Conservation (phyloP, 495 filamentous ascomycete genomes). For the Penicillium egyptiacum region DNA sequence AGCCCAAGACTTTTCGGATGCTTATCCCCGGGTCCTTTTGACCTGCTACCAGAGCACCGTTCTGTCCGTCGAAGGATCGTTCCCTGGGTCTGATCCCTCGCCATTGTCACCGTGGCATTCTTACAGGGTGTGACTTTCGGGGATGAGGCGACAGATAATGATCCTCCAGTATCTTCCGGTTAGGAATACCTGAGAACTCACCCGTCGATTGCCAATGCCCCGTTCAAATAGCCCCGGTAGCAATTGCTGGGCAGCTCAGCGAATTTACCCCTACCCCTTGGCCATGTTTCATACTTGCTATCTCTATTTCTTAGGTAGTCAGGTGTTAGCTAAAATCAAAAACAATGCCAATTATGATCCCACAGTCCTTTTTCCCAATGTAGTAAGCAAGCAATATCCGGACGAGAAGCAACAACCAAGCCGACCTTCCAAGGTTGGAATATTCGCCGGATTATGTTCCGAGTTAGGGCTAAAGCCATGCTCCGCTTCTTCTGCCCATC, state of each 20-base stretch:
- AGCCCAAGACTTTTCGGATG: slow-evolving; percentile 14
- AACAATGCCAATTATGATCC: slow-evolving; percentile 19
- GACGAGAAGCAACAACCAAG: background rate
- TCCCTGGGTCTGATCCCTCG: slow-evolving; percentile 14
- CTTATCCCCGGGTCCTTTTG: slow-evolving; percentile 11
- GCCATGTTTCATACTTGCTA: slow-evolving; percentile 23
- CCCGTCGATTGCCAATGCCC: slow-evolving; percentile 15
- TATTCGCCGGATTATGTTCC: background rate
- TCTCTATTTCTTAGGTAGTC: slow-evolving; percentile 17
- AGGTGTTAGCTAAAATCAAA: slow-evolving; percentile 16
- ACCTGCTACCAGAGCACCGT: slow-evolving; percentile 13
- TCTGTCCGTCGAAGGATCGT: slow-evolving; percentile 8
- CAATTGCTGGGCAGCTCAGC: slow-evolving; percentile 20
- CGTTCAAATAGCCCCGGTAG: slow-evolving; percentile 14
- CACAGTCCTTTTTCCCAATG: slow-evolving; percentile 1
- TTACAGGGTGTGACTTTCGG: slow-evolving; percentile 8
- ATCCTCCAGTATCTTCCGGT: slow-evolving; percentile 4
- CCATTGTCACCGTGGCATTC: slow-evolving; percentile 16
- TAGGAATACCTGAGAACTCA: slow-evolving; percentile 12
- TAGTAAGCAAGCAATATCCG: background rate
- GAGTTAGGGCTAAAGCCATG: background rate
- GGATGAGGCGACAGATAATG: slow-evolving; percentile 14
- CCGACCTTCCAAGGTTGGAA: background rate
- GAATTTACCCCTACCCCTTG: slow-evolving; percentile 17
- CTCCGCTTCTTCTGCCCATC: background rate